Percentiles rank a stretch among this genome's conserved stretches.
Evolutionary conservation across 805 yeast genomes (phyloP).

Genomic region (Maudiozyma turicensis): DNA sequence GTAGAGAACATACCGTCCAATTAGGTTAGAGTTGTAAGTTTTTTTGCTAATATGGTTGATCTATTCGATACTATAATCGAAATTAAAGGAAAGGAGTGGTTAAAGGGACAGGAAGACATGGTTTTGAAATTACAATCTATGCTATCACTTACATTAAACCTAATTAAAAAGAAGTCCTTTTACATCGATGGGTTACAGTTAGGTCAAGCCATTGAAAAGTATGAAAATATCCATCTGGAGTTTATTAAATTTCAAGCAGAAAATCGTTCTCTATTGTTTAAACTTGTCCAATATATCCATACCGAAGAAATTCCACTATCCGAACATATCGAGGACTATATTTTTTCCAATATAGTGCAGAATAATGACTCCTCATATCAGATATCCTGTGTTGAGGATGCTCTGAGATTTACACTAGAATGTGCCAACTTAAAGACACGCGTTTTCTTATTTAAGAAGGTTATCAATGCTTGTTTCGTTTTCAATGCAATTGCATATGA

Average conservation of each 20-base stretch:
- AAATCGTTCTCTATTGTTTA: conserved; percentile 31
- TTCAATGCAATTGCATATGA: conserved; percentile 48
- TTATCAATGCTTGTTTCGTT: conserved; percentile 57
- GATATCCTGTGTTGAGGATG: conserved; percentile 40
- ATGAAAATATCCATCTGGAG: conserved; percentile 42
- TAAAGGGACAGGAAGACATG: conserved; percentile 35
- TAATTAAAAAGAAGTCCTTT: conserved; percentile 20
- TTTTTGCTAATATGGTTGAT: conserved; percentile 64
- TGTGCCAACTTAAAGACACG: conserved; percentile 43
- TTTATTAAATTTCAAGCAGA: conserved; percentile 28
- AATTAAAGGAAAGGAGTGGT: conserved; percentile 48
- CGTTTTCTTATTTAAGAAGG: conserved; percentile 48
- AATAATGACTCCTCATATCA: conserved; percentile 39
- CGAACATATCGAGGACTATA: conserved; percentile 42
- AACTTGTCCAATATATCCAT: conserved; percentile 33
- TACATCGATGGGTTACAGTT: conserved; percentile 50
- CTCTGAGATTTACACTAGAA: conserved; percentile 42
- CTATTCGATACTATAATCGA: conserved; percentile 44
- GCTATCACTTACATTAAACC: conserved; percentile 18
- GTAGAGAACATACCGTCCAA: conserved; percentile 35
- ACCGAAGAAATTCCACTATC: conserved; percentile 20
- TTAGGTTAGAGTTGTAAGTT: conserved; percentile 28
- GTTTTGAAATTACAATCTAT: conserved; percentile 22
- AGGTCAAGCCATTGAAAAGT: conserved; percentile 54
- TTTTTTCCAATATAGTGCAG: conserved; percentile 47